These are phyloP conservation scores for Calonectria hongkongensis DNA, from an alignment of 2,329 filamentous ascomycete genomes.

Conservation along the genomic window DNA sequence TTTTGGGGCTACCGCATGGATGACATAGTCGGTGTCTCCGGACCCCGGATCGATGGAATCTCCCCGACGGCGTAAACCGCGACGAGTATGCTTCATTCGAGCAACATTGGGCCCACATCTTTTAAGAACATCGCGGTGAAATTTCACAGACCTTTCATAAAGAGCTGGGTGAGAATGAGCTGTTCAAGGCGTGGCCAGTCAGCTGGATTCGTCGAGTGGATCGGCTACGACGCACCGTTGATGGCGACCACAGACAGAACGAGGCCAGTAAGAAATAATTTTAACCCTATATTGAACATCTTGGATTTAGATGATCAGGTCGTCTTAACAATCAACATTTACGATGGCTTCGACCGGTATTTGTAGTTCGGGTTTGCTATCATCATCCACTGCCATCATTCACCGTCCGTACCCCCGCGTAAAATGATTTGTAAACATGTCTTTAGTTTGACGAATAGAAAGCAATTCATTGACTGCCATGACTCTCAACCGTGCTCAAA, in stretches of 20 bases:
- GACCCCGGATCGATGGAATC: constrained; percentile 18
- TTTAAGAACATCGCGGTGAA: constrained; percentile 11
- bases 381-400: too few relatives aligned
- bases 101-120: constrained; percentile 7
- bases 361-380: too few relatives aligned
- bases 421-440: too few relatives aligned
- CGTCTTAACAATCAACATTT: too few relatives aligned
- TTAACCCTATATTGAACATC: too few relatives aligned
- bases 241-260: neutral
- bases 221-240: neutral
- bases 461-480: too few relatives aligned
- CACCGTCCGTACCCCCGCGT: too few relatives aligned
- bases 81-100: constrained; percentile 11
- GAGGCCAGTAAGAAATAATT: too few relatives aligned
- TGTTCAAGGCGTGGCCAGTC: neutral
- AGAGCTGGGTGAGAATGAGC: neutral
- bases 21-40: constrained; percentile 24
- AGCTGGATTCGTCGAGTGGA: neutral
- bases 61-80: neutral
- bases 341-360: too few relatives aligned
- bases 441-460: too few relatives aligned
- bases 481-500: too few relatives aligned
- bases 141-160: neutral
- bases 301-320: too few relatives aligned
- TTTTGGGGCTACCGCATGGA: constrained; percentile 32